Percentiles rank a stretch among this genome's conserved stretches.
Conservation (phyloP, 2,329 filamentous ascomycete species). For the Fusarium domesticum region DNA sequence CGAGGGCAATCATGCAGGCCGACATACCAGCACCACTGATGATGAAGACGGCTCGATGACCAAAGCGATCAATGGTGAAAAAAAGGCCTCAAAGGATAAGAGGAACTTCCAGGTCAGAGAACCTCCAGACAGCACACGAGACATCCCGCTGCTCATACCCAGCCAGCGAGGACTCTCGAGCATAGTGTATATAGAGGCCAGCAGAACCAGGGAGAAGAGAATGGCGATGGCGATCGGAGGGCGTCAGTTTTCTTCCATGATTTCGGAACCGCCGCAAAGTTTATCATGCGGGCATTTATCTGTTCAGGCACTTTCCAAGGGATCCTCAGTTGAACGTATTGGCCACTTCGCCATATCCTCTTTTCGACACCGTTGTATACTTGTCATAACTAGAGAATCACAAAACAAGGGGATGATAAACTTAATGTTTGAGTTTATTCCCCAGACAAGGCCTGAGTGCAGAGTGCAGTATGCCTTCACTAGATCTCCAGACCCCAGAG, state of each 20-base stretch:
- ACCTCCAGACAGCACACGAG: slow-evolving; percentile 26
- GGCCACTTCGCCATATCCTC: too few species aligned
- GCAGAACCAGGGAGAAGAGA: slow-evolving; percentile 32
- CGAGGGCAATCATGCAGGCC: slow-evolving; percentile 26
- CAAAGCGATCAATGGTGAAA: slow-evolving; percentile 31
- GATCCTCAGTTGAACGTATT: too few species aligned
- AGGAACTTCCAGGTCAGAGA: slow-evolving; percentile 35
- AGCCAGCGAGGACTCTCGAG: slow-evolving; percentile 38
- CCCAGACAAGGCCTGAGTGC: too few species aligned
- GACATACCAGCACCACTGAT: slow-evolving; percentile 29
- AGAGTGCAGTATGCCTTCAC: too few species aligned
- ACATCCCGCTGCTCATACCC: slow-evolving; percentile 18
- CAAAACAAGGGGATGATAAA: too few species aligned
- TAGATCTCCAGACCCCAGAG: too few species aligned
- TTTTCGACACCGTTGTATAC: too few species aligned
- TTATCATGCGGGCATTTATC: too few species aligned
- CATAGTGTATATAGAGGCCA: slow-evolving; percentile 34
- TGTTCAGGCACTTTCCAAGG: too few species aligned
- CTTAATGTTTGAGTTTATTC: too few species aligned
- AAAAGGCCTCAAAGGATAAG: slow-evolving; percentile 29
- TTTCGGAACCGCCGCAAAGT: too few species aligned
- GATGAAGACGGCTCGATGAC: slow-evolving; percentile 26
- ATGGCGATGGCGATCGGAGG: slow-evolving; percentile 38
- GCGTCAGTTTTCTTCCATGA: slow-evolving; percentile 42
- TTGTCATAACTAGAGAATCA: too few species aligned